phyloP scores from a whole-genome alignment of 768 basidiomycete genomes.

The Albatrellus ellisii region DNA sequence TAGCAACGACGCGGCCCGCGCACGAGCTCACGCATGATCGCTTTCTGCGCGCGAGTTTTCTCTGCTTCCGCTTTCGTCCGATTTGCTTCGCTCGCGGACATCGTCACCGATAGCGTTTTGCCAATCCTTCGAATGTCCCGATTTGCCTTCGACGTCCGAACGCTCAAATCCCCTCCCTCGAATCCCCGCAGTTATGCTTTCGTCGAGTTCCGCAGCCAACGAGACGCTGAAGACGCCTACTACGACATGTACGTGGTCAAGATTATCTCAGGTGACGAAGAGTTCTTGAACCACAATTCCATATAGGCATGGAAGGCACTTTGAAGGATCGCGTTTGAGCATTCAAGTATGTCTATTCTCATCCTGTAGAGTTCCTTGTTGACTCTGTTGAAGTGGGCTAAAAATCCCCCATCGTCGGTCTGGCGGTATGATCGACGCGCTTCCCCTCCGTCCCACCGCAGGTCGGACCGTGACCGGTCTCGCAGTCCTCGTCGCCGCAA shows the following conservation, averaged over 20 bases:
- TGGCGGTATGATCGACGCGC: slow-evolving; percentile 54
- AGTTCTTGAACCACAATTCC: neutral
- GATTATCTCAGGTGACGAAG: neutral
- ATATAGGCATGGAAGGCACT: slow-evolving; percentile 61
- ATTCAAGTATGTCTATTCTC: slow-evolving; percentile 41
- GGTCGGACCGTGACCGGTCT: slow-evolving; percentile 31
- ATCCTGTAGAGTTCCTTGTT: neutral
- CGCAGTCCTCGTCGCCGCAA: slow-evolving; percentile 37
- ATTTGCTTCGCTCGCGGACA: slow-evolving; percentile 8
- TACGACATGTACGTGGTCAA: slow-evolving; percentile 55
- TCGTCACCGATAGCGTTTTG: slow-evolving; percentile 20
- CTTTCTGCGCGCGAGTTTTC: slow-evolving; percentile 9
- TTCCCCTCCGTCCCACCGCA: slow-evolving; percentile 32
- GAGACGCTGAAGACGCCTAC: slow-evolving; percentile 76
- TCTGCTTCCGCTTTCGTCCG: slow-evolving; percentile 12
- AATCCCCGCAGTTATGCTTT: slow-evolving; percentile 66
- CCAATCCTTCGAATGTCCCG: slow-evolving; percentile 22
- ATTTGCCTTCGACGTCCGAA: slow-evolving; percentile 16
- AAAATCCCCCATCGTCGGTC: slow-evolving; percentile 70
- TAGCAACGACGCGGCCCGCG: neutral
- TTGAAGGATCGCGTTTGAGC: slow-evolving; percentile 63
- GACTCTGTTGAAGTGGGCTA: slow-evolving; percentile 45
- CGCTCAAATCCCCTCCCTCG: slow-evolving; percentile 33
- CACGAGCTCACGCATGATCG: slow-evolving; percentile 12
- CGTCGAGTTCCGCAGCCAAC: slow-evolving; percentile 67